phyloP scores from a whole-genome alignment of 2,329 filamentous ascomycete species.

The Talaromyces piceae region DNA sequence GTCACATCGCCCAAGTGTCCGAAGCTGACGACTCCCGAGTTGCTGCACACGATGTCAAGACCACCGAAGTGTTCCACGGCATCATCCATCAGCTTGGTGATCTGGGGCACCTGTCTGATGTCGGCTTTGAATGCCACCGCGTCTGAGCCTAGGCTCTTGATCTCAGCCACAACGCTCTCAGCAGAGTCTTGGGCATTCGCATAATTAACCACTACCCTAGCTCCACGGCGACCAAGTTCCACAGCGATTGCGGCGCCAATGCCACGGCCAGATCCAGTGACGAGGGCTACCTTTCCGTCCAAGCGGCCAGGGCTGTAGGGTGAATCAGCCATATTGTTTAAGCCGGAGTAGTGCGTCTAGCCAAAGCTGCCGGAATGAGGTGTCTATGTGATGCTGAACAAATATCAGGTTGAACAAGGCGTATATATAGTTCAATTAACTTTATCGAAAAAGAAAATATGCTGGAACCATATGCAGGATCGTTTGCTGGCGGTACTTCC shows the following conservation, averaged over 20 bases:
- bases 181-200: constrained; percentile 55
- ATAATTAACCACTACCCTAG: constrained; percentile 25
- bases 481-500: not conserved
- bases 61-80: constrained; percentile 19
- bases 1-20: constrained; percentile 61
- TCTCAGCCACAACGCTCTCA: constrained; percentile 38
- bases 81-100: not conserved
- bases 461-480: too few species aligned
- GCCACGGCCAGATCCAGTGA: constrained; percentile 24
- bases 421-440: not conserved
- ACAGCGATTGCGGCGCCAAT: constrained; percentile 24
- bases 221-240: constrained; percentile 22
- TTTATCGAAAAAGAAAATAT: not conserved
- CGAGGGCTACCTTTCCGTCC: constrained; percentile 36
- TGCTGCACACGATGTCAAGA: constrained; percentile 21
- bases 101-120: constrained; percentile 30
- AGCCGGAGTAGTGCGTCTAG: too few species aligned
- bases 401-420: not conserved
- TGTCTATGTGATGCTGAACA: not conserved
- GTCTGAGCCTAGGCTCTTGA: constrained; percentile 11
- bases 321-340: not conserved
- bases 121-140: constrained; percentile 46
- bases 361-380: not conserved
- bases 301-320: constrained; percentile 6
- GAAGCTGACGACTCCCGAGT: constrained; percentile 55